These are phyloP conservation scores for Leishmania aethiopica DNA, from an alignment of 208 protist species.

Conservation along the genomic window DNA sequence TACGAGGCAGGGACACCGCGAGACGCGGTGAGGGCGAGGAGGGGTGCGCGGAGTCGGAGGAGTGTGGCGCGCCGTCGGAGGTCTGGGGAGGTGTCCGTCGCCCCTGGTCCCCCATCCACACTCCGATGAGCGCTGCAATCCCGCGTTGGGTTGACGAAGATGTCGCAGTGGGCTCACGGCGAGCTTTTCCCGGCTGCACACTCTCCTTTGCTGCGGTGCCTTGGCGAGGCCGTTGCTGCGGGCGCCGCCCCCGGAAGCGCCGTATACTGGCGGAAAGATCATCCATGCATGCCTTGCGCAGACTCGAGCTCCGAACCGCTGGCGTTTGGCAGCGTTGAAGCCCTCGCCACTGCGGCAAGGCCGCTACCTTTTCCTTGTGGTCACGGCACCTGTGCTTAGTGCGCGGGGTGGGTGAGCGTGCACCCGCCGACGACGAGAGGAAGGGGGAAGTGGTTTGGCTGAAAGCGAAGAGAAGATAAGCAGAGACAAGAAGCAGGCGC, in stretches of 20 bases:
- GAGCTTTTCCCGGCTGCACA: neutral
- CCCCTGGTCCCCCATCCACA: conserved; percentile 1
- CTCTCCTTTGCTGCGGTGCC: neutral
- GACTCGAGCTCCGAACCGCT: neutral
- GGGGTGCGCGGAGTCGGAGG: neutral
- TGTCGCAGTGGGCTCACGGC: neutral
- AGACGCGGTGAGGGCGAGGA: neutral
- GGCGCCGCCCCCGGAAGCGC: neutral
- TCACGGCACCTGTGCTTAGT: neutral
- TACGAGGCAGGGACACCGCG: too few relatives aligned
- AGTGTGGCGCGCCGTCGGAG: neutral
- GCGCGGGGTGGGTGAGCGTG: neutral
- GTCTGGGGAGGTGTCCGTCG: neutral
- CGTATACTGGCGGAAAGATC: neutral
- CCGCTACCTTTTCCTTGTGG: neutral
- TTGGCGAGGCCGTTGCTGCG: neutral
- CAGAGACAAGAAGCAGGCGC: neutral
- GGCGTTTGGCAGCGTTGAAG: neutral
- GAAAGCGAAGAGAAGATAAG: neutral
- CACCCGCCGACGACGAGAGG: neutral
- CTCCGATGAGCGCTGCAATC: neutral
- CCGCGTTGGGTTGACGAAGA: neutral
- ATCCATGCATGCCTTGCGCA: neutral
- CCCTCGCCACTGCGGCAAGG: too few relatives aligned
- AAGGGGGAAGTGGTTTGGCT: neutral